phyloP scores from a whole-genome alignment of 768 basidiomycete species.

The Boletus vermiculosoides region DNA sequence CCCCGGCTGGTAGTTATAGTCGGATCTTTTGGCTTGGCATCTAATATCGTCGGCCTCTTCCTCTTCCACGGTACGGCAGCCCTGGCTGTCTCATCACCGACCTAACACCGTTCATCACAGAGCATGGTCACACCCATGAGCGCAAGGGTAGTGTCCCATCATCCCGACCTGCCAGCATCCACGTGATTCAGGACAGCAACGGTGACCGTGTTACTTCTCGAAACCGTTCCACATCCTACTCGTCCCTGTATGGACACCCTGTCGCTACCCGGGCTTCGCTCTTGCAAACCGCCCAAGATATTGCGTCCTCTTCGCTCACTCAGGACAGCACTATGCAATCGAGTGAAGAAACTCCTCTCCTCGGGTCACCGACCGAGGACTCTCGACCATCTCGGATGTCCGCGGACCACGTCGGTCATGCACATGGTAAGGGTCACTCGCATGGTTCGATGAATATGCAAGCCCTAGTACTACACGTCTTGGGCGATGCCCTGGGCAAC shows the following conservation, averaged over 20 bases:
- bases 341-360: conserved; percentile 48
- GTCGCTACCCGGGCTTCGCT: conserved; percentile 69
- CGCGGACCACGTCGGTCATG: conserved; percentile 13
- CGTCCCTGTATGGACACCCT: conserved; percentile 72
- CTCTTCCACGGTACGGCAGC: conserved; percentile 81
- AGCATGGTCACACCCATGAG: conserved; percentile 63
- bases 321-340: conserved; percentile 9
- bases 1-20: conserved; percentile 88
- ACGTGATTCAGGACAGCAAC: conserved; percentile 8
- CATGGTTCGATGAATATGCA: conserved; percentile 96
- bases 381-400: conserved; percentile 12
- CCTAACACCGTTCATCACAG: conserved; percentile 33
- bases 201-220: conserved; percentile 29
- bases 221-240: conserved; percentile 45
- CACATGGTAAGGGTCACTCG: conserved; percentile 35
- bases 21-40: conserved; percentile 82
- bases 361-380: conserved; percentile 18
- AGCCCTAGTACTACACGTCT: conserved; percentile 90
- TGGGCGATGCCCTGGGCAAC: conserved; percentile 97
- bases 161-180: conserved; percentile 42
- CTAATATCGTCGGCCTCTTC: conserved; percentile 91
- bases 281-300: conserved; percentile 82
- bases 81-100: conserved; percentile 7
- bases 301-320: conserved; percentile 42
- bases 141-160: conserved; percentile 38